Conservation (phyloP, 176 grass and related monocot species). For the Miscanthus lutarioriparius region DNA sequence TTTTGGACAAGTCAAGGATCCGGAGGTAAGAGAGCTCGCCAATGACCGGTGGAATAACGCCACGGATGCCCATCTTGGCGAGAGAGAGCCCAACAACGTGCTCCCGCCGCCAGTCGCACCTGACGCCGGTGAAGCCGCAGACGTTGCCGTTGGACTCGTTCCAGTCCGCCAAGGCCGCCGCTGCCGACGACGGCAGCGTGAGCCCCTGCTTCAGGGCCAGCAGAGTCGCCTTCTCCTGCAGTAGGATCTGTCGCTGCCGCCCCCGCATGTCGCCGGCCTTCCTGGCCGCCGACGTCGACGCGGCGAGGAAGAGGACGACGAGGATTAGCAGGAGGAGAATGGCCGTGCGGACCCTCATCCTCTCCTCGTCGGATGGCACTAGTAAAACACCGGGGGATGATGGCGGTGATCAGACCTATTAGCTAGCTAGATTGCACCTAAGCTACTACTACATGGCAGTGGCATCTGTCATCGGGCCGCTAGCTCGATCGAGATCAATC, state of each 20-base stretch:
- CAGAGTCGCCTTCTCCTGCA: conserved; percentile 57
- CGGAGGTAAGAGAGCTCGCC: conserved; percentile 50
- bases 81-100: conserved; percentile 52
- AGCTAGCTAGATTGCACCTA: neutral
- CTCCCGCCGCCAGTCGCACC: conserved; percentile 47
- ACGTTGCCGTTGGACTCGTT: conserved; percentile 59
- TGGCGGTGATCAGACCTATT: neutral
- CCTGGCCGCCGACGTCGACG: neutral
- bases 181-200: neutral
- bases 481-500: neutral
- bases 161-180: conserved; percentile 54
- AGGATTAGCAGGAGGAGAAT: conserved; percentile 32
- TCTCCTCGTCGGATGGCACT: neutral
- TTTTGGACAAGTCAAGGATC: conserved; percentile 70
- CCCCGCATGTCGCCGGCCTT: neutral
- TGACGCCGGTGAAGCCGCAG: conserved; percentile 57
- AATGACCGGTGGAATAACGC: conserved; percentile 32
- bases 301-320: conserved; percentile 16
- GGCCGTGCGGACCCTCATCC: conserved; percentile 46
- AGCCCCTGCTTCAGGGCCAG: conserved; percentile 59
- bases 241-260: neutral
- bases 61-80: conserved; percentile 22
- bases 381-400: neutral
- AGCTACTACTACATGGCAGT: conserved; percentile 7
- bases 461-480: neutral